Percentiles rank a stretch among this genome's conserved stretches.
These are phyloP conservation scores for Flueggea neowawraea DNA, from an alignment of 441 rosid species.

Conservation along the genomic window DNA sequence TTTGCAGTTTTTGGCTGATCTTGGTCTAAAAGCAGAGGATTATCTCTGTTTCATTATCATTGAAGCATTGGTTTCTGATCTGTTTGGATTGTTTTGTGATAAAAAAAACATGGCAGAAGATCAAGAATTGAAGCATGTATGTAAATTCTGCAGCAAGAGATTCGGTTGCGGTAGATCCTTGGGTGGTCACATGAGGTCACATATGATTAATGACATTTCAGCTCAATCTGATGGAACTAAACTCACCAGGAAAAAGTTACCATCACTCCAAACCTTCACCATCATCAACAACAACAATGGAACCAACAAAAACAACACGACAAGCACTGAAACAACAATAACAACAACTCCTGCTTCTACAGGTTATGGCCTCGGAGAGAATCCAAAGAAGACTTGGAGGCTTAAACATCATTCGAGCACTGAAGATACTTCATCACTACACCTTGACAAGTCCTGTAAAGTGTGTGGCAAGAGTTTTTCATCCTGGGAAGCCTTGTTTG, in stretches of 20 bases:
- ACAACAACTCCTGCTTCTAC: not conserved
- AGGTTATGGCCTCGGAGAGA: slow-evolving; percentile 51
- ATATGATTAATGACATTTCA: slow-evolving; percentile 28
- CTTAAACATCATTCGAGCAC: slow-evolving; percentile 21
- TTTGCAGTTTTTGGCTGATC: not conserved
- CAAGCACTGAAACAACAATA: slow-evolving; percentile 1
- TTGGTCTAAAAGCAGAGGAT: no score
- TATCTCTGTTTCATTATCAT: slow-evolving; percentile 19
- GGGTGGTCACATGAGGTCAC: slow-evolving; percentile 46
- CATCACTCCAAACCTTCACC: slow-evolving; percentile 12
- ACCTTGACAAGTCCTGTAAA: slow-evolving; percentile 28
- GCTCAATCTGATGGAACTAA: slow-evolving; percentile 31
- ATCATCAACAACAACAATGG: not conserved
- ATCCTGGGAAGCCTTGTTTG: slow-evolving; percentile 41
- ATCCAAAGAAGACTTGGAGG: slow-evolving; percentile 66
- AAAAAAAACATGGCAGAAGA: slow-evolving; percentile 25
- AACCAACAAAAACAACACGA: not conserved
- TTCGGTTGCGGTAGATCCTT: slow-evolving; percentile 35
- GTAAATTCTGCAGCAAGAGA: slow-evolving; percentile 38
- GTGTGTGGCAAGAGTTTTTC: slow-evolving; percentile 43
- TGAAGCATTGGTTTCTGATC: slow-evolving; percentile 11
- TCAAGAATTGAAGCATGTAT: slow-evolving; percentile 25
- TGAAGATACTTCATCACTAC: slow-evolving; percentile 1
- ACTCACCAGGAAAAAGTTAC: slow-evolving; percentile 39
- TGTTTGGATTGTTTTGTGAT: not conserved